Conservation (phyloP, 257 asterid genomes). For the Solanum rostratum region DNA sequence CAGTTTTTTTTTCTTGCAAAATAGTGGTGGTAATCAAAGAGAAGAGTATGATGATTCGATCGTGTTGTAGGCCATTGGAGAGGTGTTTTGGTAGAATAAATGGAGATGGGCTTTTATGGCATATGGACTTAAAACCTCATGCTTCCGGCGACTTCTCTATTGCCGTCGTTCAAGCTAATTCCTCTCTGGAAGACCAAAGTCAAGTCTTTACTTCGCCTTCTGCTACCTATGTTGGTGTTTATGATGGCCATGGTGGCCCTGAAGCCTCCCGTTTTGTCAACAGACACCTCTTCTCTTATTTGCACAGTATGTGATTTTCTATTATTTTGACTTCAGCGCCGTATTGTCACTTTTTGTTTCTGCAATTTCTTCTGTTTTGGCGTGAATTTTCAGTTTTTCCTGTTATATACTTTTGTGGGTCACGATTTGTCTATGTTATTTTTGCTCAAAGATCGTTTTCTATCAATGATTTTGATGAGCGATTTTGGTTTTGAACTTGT, state of each 20-base stretch:
- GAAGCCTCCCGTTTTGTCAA: constrained; percentile 92
- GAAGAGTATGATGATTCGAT: constrained; percentile 46
- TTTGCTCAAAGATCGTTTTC: background rate
- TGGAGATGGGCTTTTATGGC: constrained; percentile 77
- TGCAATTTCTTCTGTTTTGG: background rate
- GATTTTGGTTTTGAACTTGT: constrained; percentile 7
- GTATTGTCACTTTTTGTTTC: background rate
- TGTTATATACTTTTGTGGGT: background rate
- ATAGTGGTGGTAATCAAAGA: background rate
- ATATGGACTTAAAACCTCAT: constrained; percentile 72
- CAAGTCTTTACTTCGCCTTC: constrained; percentile 84
- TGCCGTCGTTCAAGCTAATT: constrained; percentile 94
- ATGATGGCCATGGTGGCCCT: constrained; percentile 98
- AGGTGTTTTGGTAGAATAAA: constrained; percentile 53
- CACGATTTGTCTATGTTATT: background rate
- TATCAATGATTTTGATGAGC: background rate
- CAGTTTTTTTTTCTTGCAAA: background rate
- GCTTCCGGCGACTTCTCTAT: constrained; percentile 83
- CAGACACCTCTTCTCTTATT: constrained; percentile 63
- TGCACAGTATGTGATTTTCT: constrained; percentile 38
- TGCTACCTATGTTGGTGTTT: constrained; percentile 84
- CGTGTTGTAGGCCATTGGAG: constrained; percentile 38
- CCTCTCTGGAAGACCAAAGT: constrained; percentile 81
- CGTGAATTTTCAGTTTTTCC: background rate
- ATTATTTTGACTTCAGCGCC: background rate